Evolutionary conservation across 305 asterid species (phyloP).

Genomic region (Galium porrigens): DNA sequence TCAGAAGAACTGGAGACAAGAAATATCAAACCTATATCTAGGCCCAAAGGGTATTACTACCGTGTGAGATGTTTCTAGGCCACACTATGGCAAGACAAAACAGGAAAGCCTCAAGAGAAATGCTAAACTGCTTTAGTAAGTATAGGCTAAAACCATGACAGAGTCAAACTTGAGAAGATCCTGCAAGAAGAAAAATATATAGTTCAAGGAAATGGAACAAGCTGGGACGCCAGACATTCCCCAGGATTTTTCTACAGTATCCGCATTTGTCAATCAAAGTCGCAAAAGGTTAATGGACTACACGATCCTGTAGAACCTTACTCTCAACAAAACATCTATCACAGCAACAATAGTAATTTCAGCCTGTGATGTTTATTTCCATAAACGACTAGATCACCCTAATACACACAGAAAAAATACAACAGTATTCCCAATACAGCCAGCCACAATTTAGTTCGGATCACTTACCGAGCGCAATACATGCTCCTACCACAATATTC

Average conservation of each 20-base stretch:
- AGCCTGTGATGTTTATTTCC: not conserved
- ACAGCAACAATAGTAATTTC: not conserved
- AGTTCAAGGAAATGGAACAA: not conserved
- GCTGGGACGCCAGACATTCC: not conserved
- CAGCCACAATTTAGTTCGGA: not conserved
- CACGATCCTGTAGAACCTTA: not conserved
- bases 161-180: not conserved
- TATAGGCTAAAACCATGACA: too few relatives aligned
- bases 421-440: not conserved
- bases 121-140: not conserved
- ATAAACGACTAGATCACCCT: not conserved
- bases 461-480: conserved; percentile 69
- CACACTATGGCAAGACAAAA: not conserved
- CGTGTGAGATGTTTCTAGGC: not conserved
- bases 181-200: not conserved
- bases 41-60: not conserved
- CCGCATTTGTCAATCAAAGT: not conserved
- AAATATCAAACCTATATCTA: not conserved
- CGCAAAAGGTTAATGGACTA: not conserved
- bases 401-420: not conserved
- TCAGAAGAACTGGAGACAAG: not conserved
- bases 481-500: conserved; percentile 75
- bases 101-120: not conserved
- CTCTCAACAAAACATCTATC: not conserved
- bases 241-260: not conserved